phyloP scores from a whole-genome alignment of 345 rosid genomes.

The Corchorus capsularis region DNA sequence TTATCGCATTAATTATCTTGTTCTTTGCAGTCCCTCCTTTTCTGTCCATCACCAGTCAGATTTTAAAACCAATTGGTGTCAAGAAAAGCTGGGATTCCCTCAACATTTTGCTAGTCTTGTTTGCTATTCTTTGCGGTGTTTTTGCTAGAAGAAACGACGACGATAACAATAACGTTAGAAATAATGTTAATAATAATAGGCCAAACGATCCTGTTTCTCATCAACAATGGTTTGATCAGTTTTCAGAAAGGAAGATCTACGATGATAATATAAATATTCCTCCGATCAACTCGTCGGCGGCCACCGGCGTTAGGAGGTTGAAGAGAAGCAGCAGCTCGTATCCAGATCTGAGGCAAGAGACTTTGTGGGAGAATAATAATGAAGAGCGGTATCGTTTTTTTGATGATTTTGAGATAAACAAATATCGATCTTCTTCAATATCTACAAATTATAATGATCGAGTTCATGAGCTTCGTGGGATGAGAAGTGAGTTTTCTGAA shows the following conservation, averaged over 20 bases:
- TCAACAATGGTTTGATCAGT: conserved; percentile 47
- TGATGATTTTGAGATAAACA: conserved; percentile 68
- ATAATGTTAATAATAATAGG: conserved; percentile 20
- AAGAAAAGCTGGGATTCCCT: conserved; percentile 73
- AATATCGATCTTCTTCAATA: conserved; percentile 29
- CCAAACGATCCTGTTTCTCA: conserved; percentile 18
- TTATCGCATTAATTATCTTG: conserved; percentile 40
- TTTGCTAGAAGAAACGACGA: conserved; percentile 61
- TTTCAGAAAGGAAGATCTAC: conserved; percentile 35
- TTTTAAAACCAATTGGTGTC: conserved; percentile 42
- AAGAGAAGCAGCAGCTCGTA: conserved; percentile 75
- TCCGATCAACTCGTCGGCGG: conserved; percentile 27
- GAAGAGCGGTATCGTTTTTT: conserved; percentile 59
- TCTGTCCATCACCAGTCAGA: conserved; percentile 44
- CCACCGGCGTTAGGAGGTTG: conserved; percentile 38
- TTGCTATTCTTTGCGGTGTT: conserved; percentile 75
- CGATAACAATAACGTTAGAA: conserved; percentile 22
- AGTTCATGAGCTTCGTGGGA: conserved; percentile 27
- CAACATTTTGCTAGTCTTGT: conserved; percentile 57
- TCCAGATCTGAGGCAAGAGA: conserved; percentile 70
- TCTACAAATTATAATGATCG: conserved; percentile 4
- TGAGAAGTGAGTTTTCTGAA: conserved; percentile 34
- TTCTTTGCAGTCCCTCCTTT: conserved; percentile 48
- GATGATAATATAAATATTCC: conserved; percentile 18
- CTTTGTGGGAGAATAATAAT: conserved; percentile 39